phyloP scores from a whole-genome alignment of 306 rosid genomes.

The Citrullus mucosospermus region DNA sequence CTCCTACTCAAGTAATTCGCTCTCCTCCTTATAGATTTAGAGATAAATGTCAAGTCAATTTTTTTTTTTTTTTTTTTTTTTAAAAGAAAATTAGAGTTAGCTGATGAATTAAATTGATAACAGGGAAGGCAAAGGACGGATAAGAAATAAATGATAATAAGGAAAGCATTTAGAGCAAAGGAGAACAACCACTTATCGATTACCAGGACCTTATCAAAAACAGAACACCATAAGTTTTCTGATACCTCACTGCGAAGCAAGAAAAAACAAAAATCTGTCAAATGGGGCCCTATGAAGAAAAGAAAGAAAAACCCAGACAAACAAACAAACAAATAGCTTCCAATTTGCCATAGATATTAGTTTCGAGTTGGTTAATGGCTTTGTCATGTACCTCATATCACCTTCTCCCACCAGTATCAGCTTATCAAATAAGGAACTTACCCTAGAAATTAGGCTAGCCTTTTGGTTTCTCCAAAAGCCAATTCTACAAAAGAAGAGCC shows the following conservation, averaged over 20 bases:
- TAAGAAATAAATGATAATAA: neutral
- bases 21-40: neutral
- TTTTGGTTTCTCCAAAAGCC: constrained; percentile 20
- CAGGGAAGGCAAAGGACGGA: neutral
- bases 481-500: neutral
- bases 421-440: neutral
- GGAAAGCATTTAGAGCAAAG: neutral
- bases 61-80: neutral
- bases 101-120: neutral
- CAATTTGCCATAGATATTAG: neutral
- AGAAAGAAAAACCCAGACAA: neutral
- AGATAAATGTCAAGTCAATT: neutral
- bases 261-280: neutral
- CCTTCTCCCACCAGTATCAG: neutral
- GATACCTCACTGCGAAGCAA: neutral
- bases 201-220: neutral
- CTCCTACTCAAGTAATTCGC: neutral
- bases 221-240: neutral
- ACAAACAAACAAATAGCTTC: neutral
- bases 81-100: neutral
- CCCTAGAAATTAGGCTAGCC: neutral
- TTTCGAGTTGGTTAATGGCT: neutral
- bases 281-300: constrained; percentile 4
- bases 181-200: constrained; percentile 10
- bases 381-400: neutral